Evolutionary conservation across 768 basidiomycete species (phyloP), one percentile per base, ranked within the genome.

Genomic region (Gloeopeniophorella convolvens): DNA sequence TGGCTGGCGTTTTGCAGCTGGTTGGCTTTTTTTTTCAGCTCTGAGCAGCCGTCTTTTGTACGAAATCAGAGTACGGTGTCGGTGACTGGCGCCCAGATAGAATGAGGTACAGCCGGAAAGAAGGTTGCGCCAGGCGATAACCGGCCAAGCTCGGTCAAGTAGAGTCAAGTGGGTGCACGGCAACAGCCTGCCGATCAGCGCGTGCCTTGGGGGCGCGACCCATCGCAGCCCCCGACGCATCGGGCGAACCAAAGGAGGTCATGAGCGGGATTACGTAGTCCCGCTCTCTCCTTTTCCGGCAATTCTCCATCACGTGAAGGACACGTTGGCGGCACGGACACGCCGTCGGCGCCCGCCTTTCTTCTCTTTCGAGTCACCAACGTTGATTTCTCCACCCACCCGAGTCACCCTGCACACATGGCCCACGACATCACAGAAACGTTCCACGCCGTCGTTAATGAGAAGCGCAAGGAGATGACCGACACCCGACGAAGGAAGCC

Each of bases 361-460:
- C 16, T 23, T 18, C 12, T 9, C 12, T 20, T 12, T 27, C 40
- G 41, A 43, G 42, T 44, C 49, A 37, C 32, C 42, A 18, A 31
- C 33, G 10, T 16, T 36, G 33, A 42, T 34, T 18, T 13, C 11
- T 10, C 43, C 11, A 23, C 18, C 8, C 27, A n/a, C n/a, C n/a
- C n/a, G n/a, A n/a, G n/a, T n/a, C n/a, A 18, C 7, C 31, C 26
- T 18, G 4, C 23, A 21, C 33, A 5, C 21, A 53, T 53, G 51
- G 35, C 35, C 20, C 46, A 43, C 21, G 48, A 58, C 26, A 49
- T 43, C 12, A 58, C 55, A 21, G 13, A 30, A n/a, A 18, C 48
- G n/a, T 58, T 58, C 23, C 37, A 43, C 24, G 12, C 3, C 3
- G 23, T 50, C 24, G 57, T 56, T n/a, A 28, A 28, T 18, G 39